Percentiles rank a stretch among this genome's conserved stretches.
Evolutionary conservation across 2,329 filamentous ascomycete species (phyloP).

Genomic region (Trichoderma pleuroti): DNA sequence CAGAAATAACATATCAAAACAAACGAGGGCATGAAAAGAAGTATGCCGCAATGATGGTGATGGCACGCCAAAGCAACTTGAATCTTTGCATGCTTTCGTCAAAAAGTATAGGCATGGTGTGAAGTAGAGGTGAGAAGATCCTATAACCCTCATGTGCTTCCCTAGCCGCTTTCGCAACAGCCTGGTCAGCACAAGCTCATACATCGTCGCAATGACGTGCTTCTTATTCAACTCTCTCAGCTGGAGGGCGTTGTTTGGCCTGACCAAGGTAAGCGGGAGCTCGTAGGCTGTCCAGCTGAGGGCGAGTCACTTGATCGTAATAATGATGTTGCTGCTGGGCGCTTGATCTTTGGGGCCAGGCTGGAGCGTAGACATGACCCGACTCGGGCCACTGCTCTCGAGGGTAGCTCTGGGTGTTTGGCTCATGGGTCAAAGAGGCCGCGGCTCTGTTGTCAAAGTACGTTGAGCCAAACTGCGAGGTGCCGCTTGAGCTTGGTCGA

Average conservation of each 20-base stretch:
- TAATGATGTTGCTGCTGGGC: not conserved
- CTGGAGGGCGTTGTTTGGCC: not conserved
- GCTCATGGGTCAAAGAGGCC: slow-evolving; percentile 8
- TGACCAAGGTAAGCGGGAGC: not conserved
- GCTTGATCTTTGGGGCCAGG: not conserved
- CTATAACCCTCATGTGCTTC: not conserved
- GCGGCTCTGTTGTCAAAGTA: slow-evolving; percentile 3
- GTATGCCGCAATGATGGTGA: not conserved
- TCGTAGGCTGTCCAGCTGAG: slow-evolving; percentile 10
- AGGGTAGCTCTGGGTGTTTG: not conserved
- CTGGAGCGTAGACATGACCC: not conserved
- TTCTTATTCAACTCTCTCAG: not conserved
- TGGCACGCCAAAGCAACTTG: not conserved
- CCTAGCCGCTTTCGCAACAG: not conserved
- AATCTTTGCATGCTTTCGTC: not conserved
- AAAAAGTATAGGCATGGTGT: too few relatives aligned
- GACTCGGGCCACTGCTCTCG: not conserved
- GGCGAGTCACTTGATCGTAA: slow-evolving; percentile 4
- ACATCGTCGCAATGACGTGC: not conserved
- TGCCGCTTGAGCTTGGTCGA: slow-evolving; percentile 24
- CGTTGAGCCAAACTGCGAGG: not conserved
- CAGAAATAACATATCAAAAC: not conserved
- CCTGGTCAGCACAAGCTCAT: not conserved
- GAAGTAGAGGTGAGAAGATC: slow-evolving; percentile 26
- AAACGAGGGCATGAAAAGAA: not conserved